Evolutionary conservation across 257 asterid genomes (phyloP).

Genomic region (Solanum virginianum): DNA sequence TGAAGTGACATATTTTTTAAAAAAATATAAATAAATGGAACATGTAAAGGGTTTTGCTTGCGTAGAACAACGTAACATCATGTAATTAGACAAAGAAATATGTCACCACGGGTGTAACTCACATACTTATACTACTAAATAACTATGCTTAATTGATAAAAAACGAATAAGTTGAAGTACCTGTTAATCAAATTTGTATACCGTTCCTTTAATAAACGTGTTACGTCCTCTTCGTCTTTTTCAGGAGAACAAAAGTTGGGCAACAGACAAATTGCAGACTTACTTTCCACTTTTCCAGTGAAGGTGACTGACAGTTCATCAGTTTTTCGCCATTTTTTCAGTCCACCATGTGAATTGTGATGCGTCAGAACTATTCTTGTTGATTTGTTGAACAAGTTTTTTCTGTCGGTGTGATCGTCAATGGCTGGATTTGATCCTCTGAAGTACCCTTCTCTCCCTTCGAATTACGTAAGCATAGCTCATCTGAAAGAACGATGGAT

Average conservation of each 20-base stretch:
- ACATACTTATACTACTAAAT: too few relatives aligned
- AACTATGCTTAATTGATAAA: too few relatives aligned
- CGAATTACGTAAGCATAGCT: conserved; percentile 49
- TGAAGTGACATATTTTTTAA: too few relatives aligned
- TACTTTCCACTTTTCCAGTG: not conserved
- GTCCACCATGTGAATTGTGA: not conserved
- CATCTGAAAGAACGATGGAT: conserved; percentile 58
- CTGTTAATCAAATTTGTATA: too few relatives aligned
- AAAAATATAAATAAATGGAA: too few relatives aligned
- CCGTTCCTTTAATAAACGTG: too few relatives aligned
- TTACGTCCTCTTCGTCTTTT: not conserved
- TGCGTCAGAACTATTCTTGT: not conserved
- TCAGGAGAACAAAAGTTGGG: not conserved
- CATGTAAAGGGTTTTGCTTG: too few relatives aligned
- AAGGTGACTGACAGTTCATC: not conserved
- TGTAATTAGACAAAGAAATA: too few relatives aligned
- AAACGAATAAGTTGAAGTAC: too few relatives aligned
- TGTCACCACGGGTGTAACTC: too few relatives aligned
- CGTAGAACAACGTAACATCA: too few relatives aligned
- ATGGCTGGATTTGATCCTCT: not conserved
- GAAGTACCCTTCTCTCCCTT: conserved; percentile 33
- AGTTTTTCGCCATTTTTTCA: not conserved
- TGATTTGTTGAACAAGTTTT: not conserved
- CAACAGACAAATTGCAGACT: not conserved
- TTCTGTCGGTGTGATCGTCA: not conserved